phyloP scores from a whole-genome alignment of 441 rosid genomes.

The Gossypium armourianum region DNA sequence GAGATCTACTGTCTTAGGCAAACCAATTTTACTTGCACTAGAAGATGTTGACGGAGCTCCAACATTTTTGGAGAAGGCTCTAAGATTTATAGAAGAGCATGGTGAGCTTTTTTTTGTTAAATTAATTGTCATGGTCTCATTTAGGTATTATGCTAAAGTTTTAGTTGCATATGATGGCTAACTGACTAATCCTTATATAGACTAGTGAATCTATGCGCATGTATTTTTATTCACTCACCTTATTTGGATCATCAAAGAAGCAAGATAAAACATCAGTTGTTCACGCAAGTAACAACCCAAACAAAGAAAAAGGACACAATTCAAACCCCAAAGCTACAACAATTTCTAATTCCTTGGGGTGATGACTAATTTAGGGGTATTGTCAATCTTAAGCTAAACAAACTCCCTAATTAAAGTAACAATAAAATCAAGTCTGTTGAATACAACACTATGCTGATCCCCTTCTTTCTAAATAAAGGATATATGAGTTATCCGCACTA shows the following conservation, averaged over 20 bases:
- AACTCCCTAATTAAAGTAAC: not conserved
- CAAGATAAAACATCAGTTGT: not conserved
- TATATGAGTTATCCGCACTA: not conserved
- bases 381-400: not conserved
- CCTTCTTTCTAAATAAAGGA: not conserved
- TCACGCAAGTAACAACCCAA: not conserved
- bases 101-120: constrained; percentile 41
- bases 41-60: constrained; percentile 97
- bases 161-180: not conserved
- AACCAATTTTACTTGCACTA: constrained; percentile 80
- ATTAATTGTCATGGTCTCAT: constrained; percentile 6
- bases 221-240: not conserved
- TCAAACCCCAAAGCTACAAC: not conserved
- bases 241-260: not conserved
- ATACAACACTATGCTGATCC: not conserved
- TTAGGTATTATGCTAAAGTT: not conserved
- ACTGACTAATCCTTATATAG: not conserved
- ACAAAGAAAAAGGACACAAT: constrained; percentile 1
- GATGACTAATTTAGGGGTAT: not conserved
- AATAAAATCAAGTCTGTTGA: not conserved
- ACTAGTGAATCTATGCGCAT: not conserved
- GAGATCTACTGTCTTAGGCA: constrained; percentile 53
- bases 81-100: constrained; percentile 72
- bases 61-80: constrained; percentile 94
- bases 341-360: not conserved